Evolutionary conservation across 1,139 yeast species (phyloP).

Genomic region (Pichia sp.): DNA sequence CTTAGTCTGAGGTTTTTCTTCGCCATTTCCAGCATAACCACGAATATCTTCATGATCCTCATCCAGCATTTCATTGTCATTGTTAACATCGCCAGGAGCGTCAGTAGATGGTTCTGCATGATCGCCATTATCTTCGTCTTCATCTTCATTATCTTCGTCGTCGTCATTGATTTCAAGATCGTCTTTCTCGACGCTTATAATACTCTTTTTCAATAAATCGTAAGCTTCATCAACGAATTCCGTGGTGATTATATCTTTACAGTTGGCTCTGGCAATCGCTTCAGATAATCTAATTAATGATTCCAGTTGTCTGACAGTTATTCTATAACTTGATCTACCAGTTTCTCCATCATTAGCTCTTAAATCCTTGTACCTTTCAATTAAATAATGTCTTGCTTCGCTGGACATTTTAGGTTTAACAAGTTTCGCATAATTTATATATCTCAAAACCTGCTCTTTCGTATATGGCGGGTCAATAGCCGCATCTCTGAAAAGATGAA

Average conservation of each 20-base stretch:
- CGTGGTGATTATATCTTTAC: constrained; percentile 83
- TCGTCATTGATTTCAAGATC: constrained; percentile 82
- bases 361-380: constrained; percentile 75
- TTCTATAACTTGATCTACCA: constrained; percentile 81
- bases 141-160: constrained; percentile 30
- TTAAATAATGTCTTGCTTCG: constrained; percentile 73
- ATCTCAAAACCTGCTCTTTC: constrained; percentile 82
- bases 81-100: constrained; percentile 8
- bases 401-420: constrained; percentile 85
- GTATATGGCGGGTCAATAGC: constrained; percentile 88
- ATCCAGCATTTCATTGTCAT: constrained; percentile 2
- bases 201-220: constrained; percentile 81
- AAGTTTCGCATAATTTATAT: constrained; percentile 87
- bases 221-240: constrained; percentile 91
- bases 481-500: constrained; percentile 85
- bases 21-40: constrained; percentile 9
- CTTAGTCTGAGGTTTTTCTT: constrained; percentile 1
- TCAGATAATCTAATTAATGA: constrained; percentile 89
- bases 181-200: constrained; percentile 90
- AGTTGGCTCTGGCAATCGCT: constrained; percentile 96
- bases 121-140: constrained; percentile 11
- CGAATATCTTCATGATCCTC: constrained; percentile 8
- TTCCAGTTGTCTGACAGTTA: constrained; percentile 95
- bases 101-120: constrained; percentile 7
- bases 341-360: constrained; percentile 93